Evolutionary conservation across 1,139 yeast species (phyloP).

Genomic region (Suhomyces coccinellae): DNA sequence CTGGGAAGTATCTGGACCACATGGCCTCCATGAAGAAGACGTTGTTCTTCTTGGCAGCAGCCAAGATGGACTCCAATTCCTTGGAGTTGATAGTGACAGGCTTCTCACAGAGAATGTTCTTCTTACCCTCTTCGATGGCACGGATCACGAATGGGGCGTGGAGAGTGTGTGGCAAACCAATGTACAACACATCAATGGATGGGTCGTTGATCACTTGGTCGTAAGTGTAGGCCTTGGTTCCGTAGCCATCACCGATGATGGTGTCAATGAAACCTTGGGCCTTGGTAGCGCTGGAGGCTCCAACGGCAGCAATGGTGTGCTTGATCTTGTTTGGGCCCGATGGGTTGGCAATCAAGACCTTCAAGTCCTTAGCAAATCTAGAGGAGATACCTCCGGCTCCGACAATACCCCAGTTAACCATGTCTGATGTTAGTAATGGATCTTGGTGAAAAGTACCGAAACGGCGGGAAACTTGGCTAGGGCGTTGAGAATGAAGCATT

Average conservation of each 20-base stretch:
- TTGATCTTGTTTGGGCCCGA: slow-evolving; percentile 25
- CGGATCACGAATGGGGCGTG: slow-evolving; percentile 52
- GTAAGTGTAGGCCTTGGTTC: slow-evolving; percentile 20
- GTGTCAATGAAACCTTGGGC: slow-evolving; percentile 29
- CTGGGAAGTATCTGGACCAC: slow-evolving; percentile 66
- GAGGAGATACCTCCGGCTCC: slow-evolving; percentile 50
- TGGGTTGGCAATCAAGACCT: slow-evolving; percentile 21
- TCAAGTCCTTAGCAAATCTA: slow-evolving; percentile 39
- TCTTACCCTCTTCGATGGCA: slow-evolving; percentile 52
- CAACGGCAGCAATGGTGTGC: slow-evolving; percentile 35
- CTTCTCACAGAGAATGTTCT: slow-evolving; percentile 62
- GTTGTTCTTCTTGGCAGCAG: slow-evolving; percentile 45
- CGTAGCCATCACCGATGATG: slow-evolving; percentile 19
- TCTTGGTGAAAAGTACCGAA: background rate
- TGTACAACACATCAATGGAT: slow-evolving; percentile 52
- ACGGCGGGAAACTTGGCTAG: background rate
- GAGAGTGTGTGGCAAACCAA: slow-evolving; percentile 59
- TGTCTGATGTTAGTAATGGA: slow-evolving; percentile 5
- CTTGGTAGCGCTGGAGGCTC: slow-evolving; percentile 29
- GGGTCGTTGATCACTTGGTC: slow-evolving; percentile 42
- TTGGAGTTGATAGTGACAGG: slow-evolving; percentile 55
- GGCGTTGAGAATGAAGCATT: too few relatives aligned
- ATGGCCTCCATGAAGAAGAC: slow-evolving; percentile 63
- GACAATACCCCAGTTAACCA: slow-evolving; percentile 40
- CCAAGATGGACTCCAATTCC: slow-evolving; percentile 47